Percentiles rank a stretch among this genome's conserved stretches.
These are phyloP conservation scores for Penicillium psychrofluorescens DNA, from an alignment of 495 filamentous ascomycete species.

Conservation along the genomic window DNA sequence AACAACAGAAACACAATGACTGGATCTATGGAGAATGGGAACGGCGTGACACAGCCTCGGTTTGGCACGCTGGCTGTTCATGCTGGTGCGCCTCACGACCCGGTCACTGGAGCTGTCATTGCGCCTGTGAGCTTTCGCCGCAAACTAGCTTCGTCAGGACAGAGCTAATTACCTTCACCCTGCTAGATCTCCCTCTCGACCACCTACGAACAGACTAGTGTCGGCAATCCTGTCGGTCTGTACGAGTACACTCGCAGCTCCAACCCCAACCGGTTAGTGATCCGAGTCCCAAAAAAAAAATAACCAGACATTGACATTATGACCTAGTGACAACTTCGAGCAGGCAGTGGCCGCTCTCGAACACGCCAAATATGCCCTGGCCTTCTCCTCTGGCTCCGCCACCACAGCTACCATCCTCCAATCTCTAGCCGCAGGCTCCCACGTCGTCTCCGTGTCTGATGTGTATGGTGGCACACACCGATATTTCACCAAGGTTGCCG, in stretches of 20 bases:
- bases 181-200: slow-evolving; percentile 85
- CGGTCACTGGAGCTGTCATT: slow-evolving; percentile 88
- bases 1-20: slow-evolving; percentile 6
- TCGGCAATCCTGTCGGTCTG: slow-evolving; percentile 74
- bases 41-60: slow-evolving; percentile 35
- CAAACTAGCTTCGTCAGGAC: too few species aligned
- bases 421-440: slow-evolving; percentile 82
- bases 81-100: slow-evolving; percentile 84
- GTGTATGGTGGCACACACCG: slow-evolving; percentile 97
- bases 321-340: slow-evolving; percentile 77
- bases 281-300: background rate
- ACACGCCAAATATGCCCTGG: slow-evolving; percentile 84
- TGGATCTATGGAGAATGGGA: slow-evolving; percentile 23
- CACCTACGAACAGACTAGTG: slow-evolving; percentile 79
- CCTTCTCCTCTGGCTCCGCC: slow-evolving; percentile 91
- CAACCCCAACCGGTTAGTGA: slow-evolving; percentile 74
- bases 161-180: slow-evolving; percentile 3
- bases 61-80: slow-evolving; percentile 95
- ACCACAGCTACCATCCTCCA: slow-evolving; percentile 91
- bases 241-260: slow-evolving; percentile 89
- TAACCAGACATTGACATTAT: slow-evolving; percentile 1
- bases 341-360: slow-evolving; percentile 84
- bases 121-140: slow-evolving; percentile 50
- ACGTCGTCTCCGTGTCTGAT: slow-evolving; percentile 92
- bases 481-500: slow-evolving; percentile 97